Percentiles rank a stretch among this genome's conserved stretches.
Conservation (phyloP, 2,329 filamentous ascomycete genomes). For the Didymella arachidicola region DNA sequence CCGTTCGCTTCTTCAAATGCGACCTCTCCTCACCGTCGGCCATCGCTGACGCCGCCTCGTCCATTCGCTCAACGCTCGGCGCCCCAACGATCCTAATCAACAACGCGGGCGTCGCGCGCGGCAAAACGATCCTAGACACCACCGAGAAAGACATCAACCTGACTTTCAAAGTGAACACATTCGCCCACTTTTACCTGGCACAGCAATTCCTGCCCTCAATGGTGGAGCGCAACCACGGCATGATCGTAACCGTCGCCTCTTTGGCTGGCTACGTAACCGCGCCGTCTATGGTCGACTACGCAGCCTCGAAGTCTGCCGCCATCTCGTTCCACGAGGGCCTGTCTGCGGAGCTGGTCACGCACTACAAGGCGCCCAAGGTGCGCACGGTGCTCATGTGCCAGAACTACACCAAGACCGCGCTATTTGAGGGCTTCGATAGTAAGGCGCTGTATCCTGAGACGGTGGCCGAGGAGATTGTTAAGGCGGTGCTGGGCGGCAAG, state of each 20-base stretch:
- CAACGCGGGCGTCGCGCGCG: conserved; percentile 71
- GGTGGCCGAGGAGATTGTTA: conserved; percentile 69
- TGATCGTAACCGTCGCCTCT: conserved; percentile 74
- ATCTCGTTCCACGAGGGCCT: conserved; percentile 72
- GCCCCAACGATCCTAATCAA: conserved; percentile 75
- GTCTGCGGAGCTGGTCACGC: conserved; percentile 52
- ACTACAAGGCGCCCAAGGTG: conserved; percentile 69
- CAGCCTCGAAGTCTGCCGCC: conserved; percentile 70
- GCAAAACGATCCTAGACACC: conserved; percentile 67
- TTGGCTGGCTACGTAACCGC: conserved; percentile 68
- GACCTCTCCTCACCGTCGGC: conserved; percentile 69
- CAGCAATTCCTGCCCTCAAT: conserved; percentile 74
- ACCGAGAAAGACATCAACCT: conserved; percentile 67
- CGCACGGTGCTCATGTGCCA: conserved; percentile 72
- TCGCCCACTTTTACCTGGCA: conserved; percentile 72
- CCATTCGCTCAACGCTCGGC: conserved; percentile 65
- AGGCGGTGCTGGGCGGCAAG: conserved; percentile 65
- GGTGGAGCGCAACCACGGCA: conserved; percentile 70
- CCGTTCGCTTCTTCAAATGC: conserved; percentile 73
- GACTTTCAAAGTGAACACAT: conserved; percentile 75
- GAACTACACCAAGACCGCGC: conserved; percentile 67
- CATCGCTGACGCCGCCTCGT: conserved; percentile 61
- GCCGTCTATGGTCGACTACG: conserved; percentile 73
- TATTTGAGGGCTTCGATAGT: conserved; percentile 66
- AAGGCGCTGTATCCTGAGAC: conserved; percentile 66